These are phyloP conservation scores for Mucor mucedo DNA, from an alignment of 371 early-diverging fungal species.

Conservation along the genomic window DNA sequence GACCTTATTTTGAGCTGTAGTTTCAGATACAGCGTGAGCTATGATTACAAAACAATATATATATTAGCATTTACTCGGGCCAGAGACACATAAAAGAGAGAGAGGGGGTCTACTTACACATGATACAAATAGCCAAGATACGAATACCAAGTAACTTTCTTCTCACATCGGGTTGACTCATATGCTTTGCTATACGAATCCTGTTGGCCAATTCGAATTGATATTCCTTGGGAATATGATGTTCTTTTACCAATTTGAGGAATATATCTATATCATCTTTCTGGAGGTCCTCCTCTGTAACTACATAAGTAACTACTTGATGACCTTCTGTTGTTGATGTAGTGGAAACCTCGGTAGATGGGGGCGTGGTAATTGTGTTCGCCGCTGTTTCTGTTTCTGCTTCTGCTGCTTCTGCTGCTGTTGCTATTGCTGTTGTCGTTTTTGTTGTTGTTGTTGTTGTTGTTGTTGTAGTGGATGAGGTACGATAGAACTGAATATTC, in stretches of 20 bases:
- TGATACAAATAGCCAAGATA: conserved; percentile 78
- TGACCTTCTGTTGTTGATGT: conserved; percentile 20
- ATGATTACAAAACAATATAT: not conserved
- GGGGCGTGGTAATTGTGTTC: too few species aligned
- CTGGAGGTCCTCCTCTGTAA: conserved; percentile 17
- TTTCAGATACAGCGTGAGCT: conserved; percentile 70
- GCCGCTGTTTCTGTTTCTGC: too few species aligned
- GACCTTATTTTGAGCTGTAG: conserved; percentile 72
- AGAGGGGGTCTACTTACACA: conserved; percentile 51
- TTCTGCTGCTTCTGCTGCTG: too few species aligned
- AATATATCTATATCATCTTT: conserved; percentile 52
- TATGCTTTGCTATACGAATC: conserved; percentile 73
- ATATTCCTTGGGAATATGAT: conserved; percentile 78
- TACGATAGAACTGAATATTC: conserved; percentile 71
- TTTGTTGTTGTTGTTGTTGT: too few species aligned
- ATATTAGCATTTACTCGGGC: not conserved
- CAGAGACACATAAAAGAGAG: not conserved
- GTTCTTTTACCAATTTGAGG: conserved; percentile 50
- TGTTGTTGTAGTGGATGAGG: not conserved
- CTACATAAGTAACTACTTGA: conserved; percentile 25
- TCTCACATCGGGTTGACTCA: conserved; percentile 54
- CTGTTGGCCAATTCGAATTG: conserved; percentile 81
- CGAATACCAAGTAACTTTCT: conserved; percentile 72
- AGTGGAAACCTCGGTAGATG: too few species aligned
- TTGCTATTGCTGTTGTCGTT: too few species aligned